Evolutionary conservation across 2,329 filamentous ascomycete species (phyloP).

Genomic region (Fusarium duplospermum): DNA sequence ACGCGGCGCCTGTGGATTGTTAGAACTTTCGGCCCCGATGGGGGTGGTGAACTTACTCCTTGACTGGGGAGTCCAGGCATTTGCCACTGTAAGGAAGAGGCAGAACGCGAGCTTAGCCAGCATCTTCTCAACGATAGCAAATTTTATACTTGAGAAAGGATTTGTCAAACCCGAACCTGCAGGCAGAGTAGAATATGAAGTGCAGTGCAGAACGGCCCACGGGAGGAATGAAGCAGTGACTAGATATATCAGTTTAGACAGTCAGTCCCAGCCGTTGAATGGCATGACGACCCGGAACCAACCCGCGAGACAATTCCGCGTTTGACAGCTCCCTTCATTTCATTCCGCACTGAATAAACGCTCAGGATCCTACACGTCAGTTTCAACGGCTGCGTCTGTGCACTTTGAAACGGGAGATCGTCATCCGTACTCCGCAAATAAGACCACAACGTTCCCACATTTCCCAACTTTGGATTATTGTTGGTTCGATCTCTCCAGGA

Average conservation of each 20-base stretch:
- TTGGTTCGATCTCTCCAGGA: neutral
- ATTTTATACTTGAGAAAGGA: neutral
- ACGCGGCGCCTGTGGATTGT: neutral
- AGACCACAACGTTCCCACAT: neutral
- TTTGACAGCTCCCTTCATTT: neutral
- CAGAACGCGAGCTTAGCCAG: neutral
- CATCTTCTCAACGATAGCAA: neutral
- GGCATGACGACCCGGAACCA: neutral
- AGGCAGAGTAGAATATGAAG: neutral
- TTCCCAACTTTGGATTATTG: too few species aligned
- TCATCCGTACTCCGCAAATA: neutral
- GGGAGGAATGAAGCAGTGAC: neutral
- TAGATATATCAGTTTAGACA: neutral
- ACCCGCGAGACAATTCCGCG: neutral
- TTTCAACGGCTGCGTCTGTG: neutral
- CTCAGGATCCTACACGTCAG: neutral
- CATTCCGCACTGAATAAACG: neutral
- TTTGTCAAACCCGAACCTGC: neutral
- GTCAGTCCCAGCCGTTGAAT: too few species aligned
- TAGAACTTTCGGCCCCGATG: neutral
- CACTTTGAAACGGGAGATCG: constrained; percentile 2
- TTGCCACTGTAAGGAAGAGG: neutral
- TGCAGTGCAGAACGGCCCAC: too few species aligned
- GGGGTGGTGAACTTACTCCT: neutral
- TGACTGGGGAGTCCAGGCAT: constrained; percentile 21